Evolutionary conservation across 2,329 filamentous ascomycete species (phyloP), one percentile per base, ranked within the genome.

Genomic region (Diaporthe velutina): DNA sequence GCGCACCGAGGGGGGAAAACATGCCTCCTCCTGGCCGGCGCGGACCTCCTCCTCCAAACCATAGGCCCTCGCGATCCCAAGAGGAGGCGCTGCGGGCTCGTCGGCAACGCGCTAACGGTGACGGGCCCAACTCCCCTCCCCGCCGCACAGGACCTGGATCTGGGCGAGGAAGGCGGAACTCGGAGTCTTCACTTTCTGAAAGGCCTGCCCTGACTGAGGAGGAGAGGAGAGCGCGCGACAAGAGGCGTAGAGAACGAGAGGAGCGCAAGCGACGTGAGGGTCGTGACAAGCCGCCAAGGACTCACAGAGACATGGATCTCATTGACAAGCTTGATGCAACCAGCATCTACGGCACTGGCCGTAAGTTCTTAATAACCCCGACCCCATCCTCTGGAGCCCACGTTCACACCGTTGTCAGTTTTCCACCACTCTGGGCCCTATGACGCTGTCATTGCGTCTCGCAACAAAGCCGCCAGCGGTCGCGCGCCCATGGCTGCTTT

Each of bases 381-480:
- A 2, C 40, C 10, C 4, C 17, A 40, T 15, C 50, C 6, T 10
- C 19, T 61, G 73, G 67, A 77, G 15, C 3, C 58, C 10, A 38
- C 33, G 30, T 19, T 66, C 33, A 60, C 25, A 13, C 4, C 19
- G 7, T 9, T 13, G 48, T 8, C 80, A 98, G 95, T 98, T 78
- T 98, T 98, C 85, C 97, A 99, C 80, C 97, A 99, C 81, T 97
- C 98, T 80, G 97, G 97, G 0, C 97, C 97, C 6, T 99, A 98
- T 80, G 97, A 99, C 84, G 97, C 97, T 28, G 94, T 97, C 83
- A 98, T 98, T 83, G 95, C 97, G 6, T 94, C 98, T 83, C 94
- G 97, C 77, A 99, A 98, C 84, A 92, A 94, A 74, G 94, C 94
- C 81, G 94, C 93, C 79, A 92, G 93, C 80, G 91, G 93, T 75